These are phyloP conservation scores for Penicillium sp. DNA, from an alignment of 2,329 filamentous ascomycete species.

Conservation along the genomic window DNA sequence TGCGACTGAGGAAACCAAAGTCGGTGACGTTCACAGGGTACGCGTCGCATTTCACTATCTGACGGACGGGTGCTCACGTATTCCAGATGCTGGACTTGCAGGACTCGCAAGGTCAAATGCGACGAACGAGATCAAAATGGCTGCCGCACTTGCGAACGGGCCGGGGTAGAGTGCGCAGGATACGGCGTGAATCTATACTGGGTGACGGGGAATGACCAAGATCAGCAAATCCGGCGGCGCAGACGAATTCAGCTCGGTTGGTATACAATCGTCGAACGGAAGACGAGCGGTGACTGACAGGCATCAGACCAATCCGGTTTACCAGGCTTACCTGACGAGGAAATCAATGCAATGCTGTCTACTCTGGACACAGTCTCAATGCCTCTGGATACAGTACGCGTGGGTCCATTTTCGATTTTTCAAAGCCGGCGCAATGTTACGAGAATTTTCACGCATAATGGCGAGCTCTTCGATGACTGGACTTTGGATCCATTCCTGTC, in stretches of 20 bases:
- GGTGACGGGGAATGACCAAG: conserved; percentile 3
- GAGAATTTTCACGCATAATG: too few relatives aligned
- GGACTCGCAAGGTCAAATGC: conserved; percentile 14
- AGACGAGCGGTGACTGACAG: not conserved
- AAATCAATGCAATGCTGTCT: conserved; percentile 8
- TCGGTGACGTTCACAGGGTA: conserved; percentile 1
- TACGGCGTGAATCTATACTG: conserved; percentile 12
- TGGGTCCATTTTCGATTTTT: conserved; percentile 12
- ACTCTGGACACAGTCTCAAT: conserved; percentile 4
- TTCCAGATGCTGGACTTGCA: conserved; percentile 15
- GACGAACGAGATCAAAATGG: conserved; percentile 13
- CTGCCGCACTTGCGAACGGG: conserved; percentile 11
- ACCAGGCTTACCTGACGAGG: conserved; percentile 1
- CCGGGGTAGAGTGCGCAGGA: conserved; percentile 8
- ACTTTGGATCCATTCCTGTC: too few relatives aligned
- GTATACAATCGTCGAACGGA: not conserved
- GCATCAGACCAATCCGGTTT: conserved; percentile 1
- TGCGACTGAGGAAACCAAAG: too few relatives aligned
- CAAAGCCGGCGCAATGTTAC: not conserved
- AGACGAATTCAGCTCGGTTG: conserved; percentile 7
- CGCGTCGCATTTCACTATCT: not conserved
- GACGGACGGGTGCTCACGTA: too few relatives aligned
- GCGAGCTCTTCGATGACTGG: too few relatives aligned
- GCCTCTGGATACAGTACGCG: not conserved
- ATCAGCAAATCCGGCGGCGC: not conserved